A percentile compares a stretch with the other conserved stretches of the same genome.
These are phyloP conservation scores for Podospora conica DNA, from an alignment of 495 filamentous ascomycete species.

Conservation along the genomic window DNA sequence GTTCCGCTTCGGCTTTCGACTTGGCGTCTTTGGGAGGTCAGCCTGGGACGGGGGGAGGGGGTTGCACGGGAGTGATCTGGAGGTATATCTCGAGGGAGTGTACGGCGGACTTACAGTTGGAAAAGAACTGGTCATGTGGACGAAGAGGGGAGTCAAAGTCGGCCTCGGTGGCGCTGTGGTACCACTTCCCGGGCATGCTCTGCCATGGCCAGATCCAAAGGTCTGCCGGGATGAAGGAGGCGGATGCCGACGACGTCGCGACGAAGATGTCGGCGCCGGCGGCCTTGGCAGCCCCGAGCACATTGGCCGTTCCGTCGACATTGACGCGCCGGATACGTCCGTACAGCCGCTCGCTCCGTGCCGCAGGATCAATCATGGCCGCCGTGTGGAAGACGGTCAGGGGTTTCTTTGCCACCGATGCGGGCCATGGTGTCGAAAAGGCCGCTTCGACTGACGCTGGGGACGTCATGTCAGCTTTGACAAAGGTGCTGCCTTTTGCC, in stretches of 20 bases:
- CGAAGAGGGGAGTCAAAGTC: slow-evolving; percentile 44
- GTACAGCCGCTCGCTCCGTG: slow-evolving; percentile 43
- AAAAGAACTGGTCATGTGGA: slow-evolving; percentile 45
- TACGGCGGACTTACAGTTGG: slow-evolving; percentile 36
- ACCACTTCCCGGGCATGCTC: slow-evolving; percentile 30
- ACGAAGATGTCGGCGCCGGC: slow-evolving; percentile 50
- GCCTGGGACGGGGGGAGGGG: not conserved
- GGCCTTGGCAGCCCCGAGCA: slow-evolving; percentile 45
- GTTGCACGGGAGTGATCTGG: not conserved
- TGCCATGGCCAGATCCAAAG: slow-evolving; percentile 49
- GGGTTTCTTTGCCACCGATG: slow-evolving; percentile 37
- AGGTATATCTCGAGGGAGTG: not conserved
- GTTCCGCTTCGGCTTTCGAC: slow-evolving; percentile 50
- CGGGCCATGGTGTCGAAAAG: slow-evolving; percentile 48
- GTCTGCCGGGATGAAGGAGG: slow-evolving; percentile 34
- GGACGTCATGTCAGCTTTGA: slow-evolving; percentile 50
- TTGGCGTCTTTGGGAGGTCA: slow-evolving; percentile 27
- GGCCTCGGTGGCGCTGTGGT: slow-evolving; percentile 40
- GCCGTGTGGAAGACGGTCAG: slow-evolving; percentile 56
- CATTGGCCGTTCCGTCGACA: slow-evolving; percentile 53
- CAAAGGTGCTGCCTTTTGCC: slow-evolving; percentile 38
- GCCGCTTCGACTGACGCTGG: slow-evolving; percentile 37
- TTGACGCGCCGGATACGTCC: slow-evolving; percentile 47
- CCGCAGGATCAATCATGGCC: slow-evolving; percentile 44
- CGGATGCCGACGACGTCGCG: slow-evolving; percentile 53